Base-by-base conservation (phyloP, 345 rosid species). In the Theobroma cacao region DNA sequence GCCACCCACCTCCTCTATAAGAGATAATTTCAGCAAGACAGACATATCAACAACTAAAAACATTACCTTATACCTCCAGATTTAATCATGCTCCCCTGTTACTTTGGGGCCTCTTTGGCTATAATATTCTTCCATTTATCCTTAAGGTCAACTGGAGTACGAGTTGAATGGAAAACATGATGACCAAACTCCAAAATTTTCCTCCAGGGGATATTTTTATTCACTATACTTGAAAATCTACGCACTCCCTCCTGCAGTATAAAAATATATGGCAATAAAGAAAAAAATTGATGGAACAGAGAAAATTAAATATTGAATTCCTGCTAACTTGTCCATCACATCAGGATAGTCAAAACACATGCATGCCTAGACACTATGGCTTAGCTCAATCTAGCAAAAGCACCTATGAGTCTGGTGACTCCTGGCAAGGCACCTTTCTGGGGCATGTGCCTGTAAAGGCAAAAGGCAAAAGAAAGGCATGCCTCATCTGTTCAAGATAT, bases 171-270 rank as follows among this genome's bases (percentile, higher is more conserved):
- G 53, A 93, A 95, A 75, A 90, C 87, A 30, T 77, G 81, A 10
- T n/a, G 78, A 75, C 98, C 98, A 85, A 85, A 88, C 24, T 92
- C 93, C 83, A 93, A 78, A 74, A 95, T 84, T 82, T 89, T 95
- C 80, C 85, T 86, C 97, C 97, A 95, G 13, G 98, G 94, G 59
- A 92, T 66, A 83, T 93, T 89, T 85, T 87, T 93, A 6, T 87
- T 90, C 20, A 41, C 75, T 43, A 74, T 59, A 56, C 45, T 78
- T 12, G 90, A 80, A 77, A 83, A 88, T 70, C 65, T 88, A 52
- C 72, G 80, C 79, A 92, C 94, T 72, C 92, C 97, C 76, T 86
- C 87, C 98, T 90, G 88, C 78, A 78, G 58, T 13, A 56, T 15
- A 48, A 72, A 40, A 40, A 26, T 14, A n/a, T 0, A 2, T 41